phyloP scores from a whole-genome alignment of 148 eudicot species.

The Drosera capensis region DNA sequence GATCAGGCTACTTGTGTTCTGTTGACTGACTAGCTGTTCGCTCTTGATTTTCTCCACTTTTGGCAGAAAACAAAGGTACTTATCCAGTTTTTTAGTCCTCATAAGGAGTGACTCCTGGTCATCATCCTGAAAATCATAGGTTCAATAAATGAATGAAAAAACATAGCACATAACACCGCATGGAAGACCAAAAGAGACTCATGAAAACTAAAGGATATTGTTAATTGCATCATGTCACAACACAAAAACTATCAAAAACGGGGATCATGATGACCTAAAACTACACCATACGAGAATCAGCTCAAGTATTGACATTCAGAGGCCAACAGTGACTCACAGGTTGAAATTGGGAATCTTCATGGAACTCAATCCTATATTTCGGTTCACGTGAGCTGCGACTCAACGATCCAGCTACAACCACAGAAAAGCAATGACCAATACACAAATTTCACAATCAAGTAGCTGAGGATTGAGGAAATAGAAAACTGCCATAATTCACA shows the following conservation, averaged over 20 bases:
- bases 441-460: neutral
- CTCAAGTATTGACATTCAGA: neutral
- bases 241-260: no score
- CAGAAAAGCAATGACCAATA: neutral
- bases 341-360: slow-evolving; percentile 56
- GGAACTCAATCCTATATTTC: slow-evolving; percentile 72
- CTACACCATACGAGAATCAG: neutral
- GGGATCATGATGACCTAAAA: neutral
- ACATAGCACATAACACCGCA: neutral
- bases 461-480: neutral
- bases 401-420: slow-evolving; percentile 41
- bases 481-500: slow-evolving; percentile 1
- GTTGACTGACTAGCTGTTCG: slow-evolving; percentile 43
- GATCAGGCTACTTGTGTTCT: slow-evolving; percentile 72
- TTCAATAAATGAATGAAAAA: neutral
- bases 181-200: neutral
- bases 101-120: slow-evolving; percentile 68
- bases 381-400: slow-evolving; percentile 72
- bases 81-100: slow-evolving; percentile 63
- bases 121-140: slow-evolving; percentile 40
- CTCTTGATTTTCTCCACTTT: slow-evolving; percentile 66
- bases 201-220: neutral
- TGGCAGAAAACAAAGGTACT: slow-evolving; percentile 63
- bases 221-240: no score
- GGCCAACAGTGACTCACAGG: slow-evolving; percentile 45